A percentile compares a stretch with the other conserved stretches of the same genome.
These are phyloP conservation scores for Scedosporium boydii DNA, from an alignment of 2,329 filamentous ascomycete species.

Conservation along the genomic window DNA sequence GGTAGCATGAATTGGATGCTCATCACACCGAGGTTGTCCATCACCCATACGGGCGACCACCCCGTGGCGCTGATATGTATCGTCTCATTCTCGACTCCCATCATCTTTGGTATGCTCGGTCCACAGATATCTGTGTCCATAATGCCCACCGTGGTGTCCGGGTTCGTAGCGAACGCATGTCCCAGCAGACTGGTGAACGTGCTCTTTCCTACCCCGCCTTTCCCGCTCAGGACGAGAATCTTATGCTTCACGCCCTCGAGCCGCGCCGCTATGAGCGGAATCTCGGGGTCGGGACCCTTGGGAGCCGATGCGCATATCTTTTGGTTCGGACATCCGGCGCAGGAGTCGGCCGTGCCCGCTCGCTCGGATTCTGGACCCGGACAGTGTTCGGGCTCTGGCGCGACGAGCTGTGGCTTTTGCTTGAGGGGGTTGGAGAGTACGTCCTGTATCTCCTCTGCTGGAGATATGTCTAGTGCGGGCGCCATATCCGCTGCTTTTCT, in stretches of 20 bases:
- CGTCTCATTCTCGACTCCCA: constrained; percentile 89
- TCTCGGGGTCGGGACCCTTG: constrained; percentile 92
- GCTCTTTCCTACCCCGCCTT: constrained; percentile 93
- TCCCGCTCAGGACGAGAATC: constrained; percentile 84
- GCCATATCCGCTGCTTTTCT: constrained; percentile 49
- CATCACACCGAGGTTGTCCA: constrained; percentile 92
- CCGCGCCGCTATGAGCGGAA: constrained; percentile 76
- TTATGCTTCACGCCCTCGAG: constrained; percentile 80
- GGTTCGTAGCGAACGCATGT: constrained; percentile 79
- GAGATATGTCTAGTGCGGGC: constrained; percentile 59
- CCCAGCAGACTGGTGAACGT: constrained; percentile 85
- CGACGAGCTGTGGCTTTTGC: constrained; percentile 73
- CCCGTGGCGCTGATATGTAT: constrained; percentile 84
- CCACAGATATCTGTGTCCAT: constrained; percentile 99
- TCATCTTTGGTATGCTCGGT: constrained; percentile 95
- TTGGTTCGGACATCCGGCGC: constrained; percentile 93
- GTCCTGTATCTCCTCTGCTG: constrained; percentile 54
- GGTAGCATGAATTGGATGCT: constrained; percentile 98
- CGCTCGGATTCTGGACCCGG: constrained; percentile 76
- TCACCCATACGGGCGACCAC: constrained; percentile 93
- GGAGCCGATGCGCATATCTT: constrained; percentile 87
- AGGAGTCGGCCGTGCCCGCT: constrained; percentile 67
- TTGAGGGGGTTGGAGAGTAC: constrained; percentile 70
- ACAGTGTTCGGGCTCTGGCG: constrained; percentile 94
- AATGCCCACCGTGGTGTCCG: constrained; percentile 71